These are phyloP conservation scores for Chrysopogon serrulatus DNA, from an alignment of 176 grass and related monocot species.

Conservation along the genomic window DNA sequence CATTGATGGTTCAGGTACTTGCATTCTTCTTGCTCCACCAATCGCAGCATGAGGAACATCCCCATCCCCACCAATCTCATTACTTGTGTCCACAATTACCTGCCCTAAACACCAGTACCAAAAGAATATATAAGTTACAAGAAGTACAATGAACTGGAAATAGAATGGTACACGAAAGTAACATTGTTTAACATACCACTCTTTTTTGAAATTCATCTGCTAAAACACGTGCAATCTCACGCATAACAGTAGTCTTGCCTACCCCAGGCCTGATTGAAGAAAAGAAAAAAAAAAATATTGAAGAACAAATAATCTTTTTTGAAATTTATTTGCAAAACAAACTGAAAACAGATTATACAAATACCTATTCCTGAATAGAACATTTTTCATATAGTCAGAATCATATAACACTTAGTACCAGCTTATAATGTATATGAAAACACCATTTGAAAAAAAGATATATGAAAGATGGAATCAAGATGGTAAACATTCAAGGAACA, in stretches of 20 bases:
- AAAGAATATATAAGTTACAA: constrained; percentile 37
- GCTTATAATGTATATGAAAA: neutral
- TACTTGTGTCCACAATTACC: constrained; percentile 98
- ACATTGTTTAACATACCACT: constrained; percentile 58
- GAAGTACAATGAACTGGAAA: neutral
- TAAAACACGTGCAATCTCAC: constrained; percentile 93
- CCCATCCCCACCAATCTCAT: constrained; percentile 97
- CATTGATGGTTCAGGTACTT: constrained; percentile 96
- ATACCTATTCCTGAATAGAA: neutral
- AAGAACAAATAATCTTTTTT: neutral
- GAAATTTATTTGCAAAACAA: neutral
- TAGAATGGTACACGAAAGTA: neutral
- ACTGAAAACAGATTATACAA: neutral
- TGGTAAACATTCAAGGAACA: constrained; percentile 3
- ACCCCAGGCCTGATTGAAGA: constrained; percentile 70
- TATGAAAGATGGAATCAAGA: neutral
- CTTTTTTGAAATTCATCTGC: constrained; percentile 93
- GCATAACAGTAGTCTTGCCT: constrained; percentile 97
- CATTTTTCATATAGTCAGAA: neutral
- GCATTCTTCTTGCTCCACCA: constrained; percentile 93
- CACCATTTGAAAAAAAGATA: neutral
- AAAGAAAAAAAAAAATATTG: constrained; percentile 9
- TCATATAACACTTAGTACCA: neutral
- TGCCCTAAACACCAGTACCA: constrained; percentile 64
- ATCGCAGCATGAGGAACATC: constrained; percentile 95